Evolutionary conservation across 1,139 yeast species (phyloP), one percentile per base, ranked within the genome.

Genomic region (Suhomyces choctaworum): DNA sequence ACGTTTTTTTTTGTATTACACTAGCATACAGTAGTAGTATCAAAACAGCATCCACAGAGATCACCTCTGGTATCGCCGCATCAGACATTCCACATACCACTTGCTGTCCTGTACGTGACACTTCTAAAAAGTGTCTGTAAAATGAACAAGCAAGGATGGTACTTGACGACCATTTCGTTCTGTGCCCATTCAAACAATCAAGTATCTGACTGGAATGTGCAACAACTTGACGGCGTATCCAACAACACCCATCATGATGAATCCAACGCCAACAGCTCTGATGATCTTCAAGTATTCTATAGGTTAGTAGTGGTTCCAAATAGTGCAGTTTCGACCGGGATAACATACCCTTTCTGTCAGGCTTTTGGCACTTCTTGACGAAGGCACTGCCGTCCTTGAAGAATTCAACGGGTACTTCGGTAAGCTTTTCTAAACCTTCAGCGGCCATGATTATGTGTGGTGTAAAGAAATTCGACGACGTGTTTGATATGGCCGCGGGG

Each of bases 201-300:
- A 80, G 70, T 89, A 94, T 73, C 97, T 85, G 70, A 90, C 89
- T 59, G 98, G 98, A 56, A 90, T 90, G 68, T 90, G 98, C 56
- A 90, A 77, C 60, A 90, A 78, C 71, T 92, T 92, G 66, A 92
- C 95, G 55, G 82, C 86, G 69, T 89, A 92, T 41, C 98, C 98
- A 55, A 92, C 95, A 55, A 88, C 85, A 56, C 98, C 98, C 92
- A 92, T 94, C 79, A 90, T 90, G 52, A 90, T 70, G 67, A 90
- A 92, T 52, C 98, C 98, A 50, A 89, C 76, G 55, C 97, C 97
- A 40, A 92, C 97, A 39, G 97, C 97, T 68, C 92, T 83, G 50
- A 92, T 78, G 58, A 90, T 86, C 66, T 85, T 84, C 43, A 82
- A 55, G 73, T 86, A 90, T 70, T 92, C 98, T 78, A 28, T 7